Evolutionary conservation across 2,329 filamentous ascomycete genomes (phyloP), one percentile per base, ranked within the genome.

Genomic region (Curvularia eragrostidis): DNA sequence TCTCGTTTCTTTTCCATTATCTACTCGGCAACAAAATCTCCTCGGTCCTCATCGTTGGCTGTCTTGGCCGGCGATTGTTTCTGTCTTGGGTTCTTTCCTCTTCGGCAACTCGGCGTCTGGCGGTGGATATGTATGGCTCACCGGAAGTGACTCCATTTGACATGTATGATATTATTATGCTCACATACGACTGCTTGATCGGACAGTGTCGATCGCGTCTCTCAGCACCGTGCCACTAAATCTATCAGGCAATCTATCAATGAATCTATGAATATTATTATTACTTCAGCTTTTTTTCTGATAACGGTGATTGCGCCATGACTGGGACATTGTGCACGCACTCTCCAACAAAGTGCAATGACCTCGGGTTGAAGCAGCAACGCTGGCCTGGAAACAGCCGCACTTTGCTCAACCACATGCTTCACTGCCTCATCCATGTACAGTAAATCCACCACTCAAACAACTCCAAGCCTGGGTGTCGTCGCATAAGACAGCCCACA

Each of bases 171-270:
- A 69, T 69, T 64, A 65, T 55, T 64, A 62, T 68, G 64, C 59
- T 65, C 60, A 71, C 63, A 62, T 68, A 68, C 68, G 72, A 72
- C 65, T 62, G 71, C 72, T 75, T 69, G 72, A 75, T 75, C 72
- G 65, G 56, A 64, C 57, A 59, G 57, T 30, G 57, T 57, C 63
- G 72, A 71, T 76, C 73, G 68, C 68, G 64, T 69, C 68, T 65
- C 53, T 62, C 54, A 65, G 64, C 63, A 66, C 61, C 43, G 56
- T 56, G 58, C 56, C 63, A 64, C 63, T 66, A 63, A 72, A 68
- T 55, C 56, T 41, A 49, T 46, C 52, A 71, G 66, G 62, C 63
- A 62, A 67, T 50, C 56, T 59, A 64, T 59, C 52, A 68, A 71
- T 66, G 61, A 68, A 70, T 65, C 49, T 44, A 62, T 36, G 48